Evolutionary conservation across 371 early-diverging fungal species (phyloP), one percentile per base, ranked within the genome.

Genomic region (Mucor mucedo): DNA sequence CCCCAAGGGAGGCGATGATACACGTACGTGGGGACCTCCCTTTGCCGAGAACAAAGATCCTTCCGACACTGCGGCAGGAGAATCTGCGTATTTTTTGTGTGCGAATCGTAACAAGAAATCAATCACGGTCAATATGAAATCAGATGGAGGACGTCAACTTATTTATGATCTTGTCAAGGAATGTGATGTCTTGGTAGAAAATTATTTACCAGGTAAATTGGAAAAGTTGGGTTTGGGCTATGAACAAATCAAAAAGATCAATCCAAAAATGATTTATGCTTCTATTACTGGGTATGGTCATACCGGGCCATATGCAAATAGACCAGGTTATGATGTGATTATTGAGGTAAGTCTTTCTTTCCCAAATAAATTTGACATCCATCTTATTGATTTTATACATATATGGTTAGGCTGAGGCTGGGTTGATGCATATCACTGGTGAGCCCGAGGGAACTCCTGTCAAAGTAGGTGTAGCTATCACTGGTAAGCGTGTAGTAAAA

Each of bases 401-500:
- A 8, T 39, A 8, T 44, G 13, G 4, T 38, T 58, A 69, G 58
- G 95, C 93, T 7, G 94, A 95, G 65, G 96, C 92, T 16, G 97
- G 97, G 5, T 66, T 97, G 54, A 97, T 97, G 96, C 89, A 95
- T 72, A 95, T 97, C 47, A 97, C 97, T 3, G 97, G 97, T 16
- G 93, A 94, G 65, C 82, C 82, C 11, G 77, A 86, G 54, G 89
- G 95, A 0, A 64, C 80, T 42, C 96, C 96, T 5, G 97, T 95
- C 65, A 97, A 97, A 70, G 95, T 95, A 3, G 97, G 97, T 32
- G 97, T 97, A 0, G 97, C 97, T 0, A 93, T 97, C 14, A 96
- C 95, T 45, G 94, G 88, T 89, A 84, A 44, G 5, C 8, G 5
- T n/a, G 13, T n/a, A 2, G 16, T 44, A 2, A 41, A 41, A 41